phyloP scores from a whole-genome alignment of 345 rosid species.

The Lagerstroemia speciosa region DNA sequence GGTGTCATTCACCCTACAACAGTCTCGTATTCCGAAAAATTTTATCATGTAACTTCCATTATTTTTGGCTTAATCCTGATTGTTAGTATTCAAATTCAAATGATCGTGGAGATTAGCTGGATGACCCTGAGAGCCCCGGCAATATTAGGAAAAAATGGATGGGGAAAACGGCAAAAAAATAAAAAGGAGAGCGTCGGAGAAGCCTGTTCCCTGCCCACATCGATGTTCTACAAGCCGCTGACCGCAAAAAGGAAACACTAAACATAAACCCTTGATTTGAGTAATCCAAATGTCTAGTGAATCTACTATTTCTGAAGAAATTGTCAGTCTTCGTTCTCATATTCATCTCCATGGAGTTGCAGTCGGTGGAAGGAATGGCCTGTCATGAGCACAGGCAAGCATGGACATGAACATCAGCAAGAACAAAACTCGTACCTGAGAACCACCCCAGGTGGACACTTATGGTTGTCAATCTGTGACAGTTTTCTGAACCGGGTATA shows the following conservation, averaged over 20 bases:
- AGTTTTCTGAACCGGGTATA: too few relatives aligned
- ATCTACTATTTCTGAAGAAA: neutral
- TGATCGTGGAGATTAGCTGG: too few relatives aligned
- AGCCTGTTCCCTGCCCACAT: too few relatives aligned
- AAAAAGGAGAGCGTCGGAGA: too few relatives aligned
- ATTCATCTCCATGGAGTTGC: neutral
- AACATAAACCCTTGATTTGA: neutral
- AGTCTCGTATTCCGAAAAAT: too few relatives aligned
- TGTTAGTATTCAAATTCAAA: too few relatives aligned
- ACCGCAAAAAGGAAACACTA: neutral
- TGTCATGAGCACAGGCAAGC: neutral
- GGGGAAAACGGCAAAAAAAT: neutral
- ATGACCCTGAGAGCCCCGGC: too few relatives aligned
- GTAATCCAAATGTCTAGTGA: neutral
- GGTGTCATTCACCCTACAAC: too few relatives aligned
- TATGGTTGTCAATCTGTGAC: neutral
- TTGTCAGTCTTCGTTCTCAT: neutral
- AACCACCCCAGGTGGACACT: neutral
- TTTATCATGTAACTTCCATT: too few relatives aligned
- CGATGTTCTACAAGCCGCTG: neutral
- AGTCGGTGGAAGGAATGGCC: neutral
- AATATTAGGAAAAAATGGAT: too few relatives aligned
- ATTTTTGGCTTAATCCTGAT: too few relatives aligned
- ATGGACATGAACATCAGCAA: too few relatives aligned
- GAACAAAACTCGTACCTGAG: slow-evolving; percentile 12